Base-by-base conservation (phyloP, 2,329 filamentous ascomycete genomes). In the Purpureocillium lavendulum region DNA sequence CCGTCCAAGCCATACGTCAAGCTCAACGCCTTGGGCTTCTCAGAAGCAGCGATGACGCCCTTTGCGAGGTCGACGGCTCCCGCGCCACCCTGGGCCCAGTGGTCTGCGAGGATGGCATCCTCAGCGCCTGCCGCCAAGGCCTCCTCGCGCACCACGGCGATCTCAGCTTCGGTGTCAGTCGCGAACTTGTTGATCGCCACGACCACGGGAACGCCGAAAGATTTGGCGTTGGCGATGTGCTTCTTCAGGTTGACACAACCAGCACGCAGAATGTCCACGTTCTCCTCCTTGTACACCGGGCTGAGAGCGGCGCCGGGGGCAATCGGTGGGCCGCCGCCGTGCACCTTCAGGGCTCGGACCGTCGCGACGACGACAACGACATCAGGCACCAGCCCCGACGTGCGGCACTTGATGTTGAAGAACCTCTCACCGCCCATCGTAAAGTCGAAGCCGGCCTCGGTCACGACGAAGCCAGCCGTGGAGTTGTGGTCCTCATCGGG, bases 361-460 rank as follows among this genome's bases (percentile, higher is more conserved):
- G 92, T 98, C 17, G 92, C 90, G 30, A 98, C 92, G 43, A 98
- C 82, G 33, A 98, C 87, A 7, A 95, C 89, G 2, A 88, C 87
- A 56, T 98, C 92, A 2, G 92, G 92, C 3, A 87, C 79, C 34
- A 98, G 81, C 17, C 90, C 90, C 6, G 90, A 96, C 9, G 88
- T 85, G 44, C 92, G 84, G 69, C 92, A 97, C 75, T 98, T 98
- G 73, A 98, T 97, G 71, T 98, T 97, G 80, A 98, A 97, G 75
- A 98, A 98, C 38, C 92, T 84, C 74, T 98, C 92, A 47, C 92
- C 92, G 48, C 92, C 92, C 92, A 98, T 98, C 54, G 92, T 97
- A 68, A 98, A 98, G 65, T 98, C 92, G 62, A 98, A 98, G 9
- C 92, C 92, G 39, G 92, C 90, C 64, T 98, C 92, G 2, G 92